Conservation (phyloP, 768 basidiomycete genomes). For the Candolleomyces aberdarensis region DNA sequence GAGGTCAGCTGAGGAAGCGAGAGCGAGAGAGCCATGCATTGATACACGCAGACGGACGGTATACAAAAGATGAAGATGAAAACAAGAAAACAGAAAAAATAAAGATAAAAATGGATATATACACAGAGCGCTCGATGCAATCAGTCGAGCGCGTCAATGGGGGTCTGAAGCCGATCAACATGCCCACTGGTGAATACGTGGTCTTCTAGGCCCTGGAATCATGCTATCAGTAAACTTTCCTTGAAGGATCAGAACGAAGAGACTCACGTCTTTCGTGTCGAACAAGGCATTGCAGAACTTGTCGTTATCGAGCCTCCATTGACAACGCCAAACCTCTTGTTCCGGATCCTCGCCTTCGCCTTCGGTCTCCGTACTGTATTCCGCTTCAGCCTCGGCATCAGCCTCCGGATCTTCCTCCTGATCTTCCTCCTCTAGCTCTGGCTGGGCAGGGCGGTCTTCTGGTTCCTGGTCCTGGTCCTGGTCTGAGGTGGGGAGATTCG, state of each 20-base stretch:
- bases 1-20: too few relatives aligned
- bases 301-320: constrained; percentile 32
- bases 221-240: neutral
- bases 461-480: too few relatives aligned
- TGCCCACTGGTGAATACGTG: neutral
- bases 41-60: too few relatives aligned
- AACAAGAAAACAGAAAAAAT: too few relatives aligned
- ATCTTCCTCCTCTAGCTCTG: neutral
- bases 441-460: neutral
- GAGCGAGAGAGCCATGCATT: too few relatives aligned
- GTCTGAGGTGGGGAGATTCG: too few relatives aligned
- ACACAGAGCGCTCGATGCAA: neutral
- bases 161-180: neutral
- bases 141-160: neutral
- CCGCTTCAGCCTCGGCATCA: neutral
- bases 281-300: constrained; percentile 1
- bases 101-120: neutral
- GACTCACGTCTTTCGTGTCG: neutral
- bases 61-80: too few relatives aligned
- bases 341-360: constrained; percentile 16
- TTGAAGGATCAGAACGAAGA: neutral
- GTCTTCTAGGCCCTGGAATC: neutral
- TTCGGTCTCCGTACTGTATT: constrained; percentile 10
- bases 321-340: constrained; percentile 39
- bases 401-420: too few relatives aligned